phyloP scores from a whole-genome alignment of 2,329 filamentous ascomycete species.

The Talaromyces sp. region DNA sequence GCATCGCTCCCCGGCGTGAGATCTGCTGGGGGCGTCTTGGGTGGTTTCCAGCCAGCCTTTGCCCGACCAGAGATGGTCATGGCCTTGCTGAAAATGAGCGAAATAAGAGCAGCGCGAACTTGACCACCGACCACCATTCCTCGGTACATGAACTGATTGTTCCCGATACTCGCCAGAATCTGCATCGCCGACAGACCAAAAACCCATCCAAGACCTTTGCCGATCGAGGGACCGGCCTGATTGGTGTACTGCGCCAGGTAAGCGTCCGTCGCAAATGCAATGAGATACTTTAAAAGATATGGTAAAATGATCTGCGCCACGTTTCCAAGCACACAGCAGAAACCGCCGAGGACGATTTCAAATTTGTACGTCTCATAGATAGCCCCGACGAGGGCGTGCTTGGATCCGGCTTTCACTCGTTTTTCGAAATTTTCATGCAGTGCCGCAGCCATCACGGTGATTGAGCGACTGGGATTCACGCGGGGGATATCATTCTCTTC shows the following conservation, averaged over 20 bases:
- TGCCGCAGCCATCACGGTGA: conserved; percentile 62
- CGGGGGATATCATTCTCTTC: conserved; percentile 78
- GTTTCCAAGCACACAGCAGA: conserved; percentile 66
- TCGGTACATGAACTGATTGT: conserved; percentile 84
- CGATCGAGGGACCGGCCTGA: conserved; percentile 60
- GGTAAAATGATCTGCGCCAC: conserved; percentile 73
- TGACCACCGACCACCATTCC: conserved; percentile 88
- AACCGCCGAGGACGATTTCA: conserved; percentile 77
- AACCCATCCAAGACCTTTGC: conserved; percentile 71
- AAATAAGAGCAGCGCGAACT: conserved; percentile 71
- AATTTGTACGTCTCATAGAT: conserved; percentile 76
- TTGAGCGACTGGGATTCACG: conserved; percentile 72
- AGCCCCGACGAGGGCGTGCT: conserved; percentile 70
- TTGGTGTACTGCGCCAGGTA: conserved; percentile 58
- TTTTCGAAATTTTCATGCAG: conserved; percentile 65
- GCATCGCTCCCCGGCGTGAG: conserved; percentile 44
- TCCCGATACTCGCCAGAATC: conserved; percentile 70
- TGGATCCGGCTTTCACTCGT: conserved; percentile 61
- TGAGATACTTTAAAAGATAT: conserved; percentile 79
- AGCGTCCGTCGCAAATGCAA: conserved; percentile 73
- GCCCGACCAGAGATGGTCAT: conserved; percentile 81
- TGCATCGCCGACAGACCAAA: conserved; percentile 81
- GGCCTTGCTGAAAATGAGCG: conserved; percentile 82
- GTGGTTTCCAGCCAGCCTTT: conserved; percentile 67
- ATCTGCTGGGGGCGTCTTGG: conserved; percentile 43